Percentiles rank a stretch among this genome's conserved stretches.
These are phyloP conservation scores for Gastrodia elata DNA, from an alignment of 106 monocot genomes.

Conservation along the genomic window DNA sequence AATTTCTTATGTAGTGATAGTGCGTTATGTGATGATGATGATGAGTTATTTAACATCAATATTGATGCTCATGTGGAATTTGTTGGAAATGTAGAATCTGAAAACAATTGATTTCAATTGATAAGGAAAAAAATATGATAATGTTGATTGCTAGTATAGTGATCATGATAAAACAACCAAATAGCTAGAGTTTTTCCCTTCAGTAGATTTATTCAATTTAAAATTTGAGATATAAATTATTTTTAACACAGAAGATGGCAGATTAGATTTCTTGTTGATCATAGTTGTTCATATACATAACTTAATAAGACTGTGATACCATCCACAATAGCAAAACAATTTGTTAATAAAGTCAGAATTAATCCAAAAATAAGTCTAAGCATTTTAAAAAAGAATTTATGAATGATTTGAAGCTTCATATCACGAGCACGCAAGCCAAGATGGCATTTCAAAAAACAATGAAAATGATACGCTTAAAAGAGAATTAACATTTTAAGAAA, in stretches of 20 bases:
- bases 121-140: not conserved
- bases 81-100: no score
- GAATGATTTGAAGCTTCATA: not conserved
- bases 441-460: not conserved
- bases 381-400: not conserved
- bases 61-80: not conserved
- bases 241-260: not conserved
- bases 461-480: not conserved
- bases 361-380: not conserved
- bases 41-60: not conserved
- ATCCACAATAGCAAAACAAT: not conserved
- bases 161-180: not conserved
- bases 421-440: not conserved
- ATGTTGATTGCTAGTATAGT: not conserved
- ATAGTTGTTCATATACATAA: not conserved
- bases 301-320: not conserved
- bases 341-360: not conserved
- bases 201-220: not conserved
- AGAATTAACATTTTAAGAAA: not conserved
- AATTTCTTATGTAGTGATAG: not conserved
- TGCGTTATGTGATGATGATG: not conserved
- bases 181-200: not conserved
- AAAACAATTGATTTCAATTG: not conserved
- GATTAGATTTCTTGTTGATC: not conserved
- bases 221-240: not conserved